Evolutionary conservation across 2,329 filamentous ascomycete species (phyloP).

Genomic region (Albophoma yamanashiensis): DNA sequence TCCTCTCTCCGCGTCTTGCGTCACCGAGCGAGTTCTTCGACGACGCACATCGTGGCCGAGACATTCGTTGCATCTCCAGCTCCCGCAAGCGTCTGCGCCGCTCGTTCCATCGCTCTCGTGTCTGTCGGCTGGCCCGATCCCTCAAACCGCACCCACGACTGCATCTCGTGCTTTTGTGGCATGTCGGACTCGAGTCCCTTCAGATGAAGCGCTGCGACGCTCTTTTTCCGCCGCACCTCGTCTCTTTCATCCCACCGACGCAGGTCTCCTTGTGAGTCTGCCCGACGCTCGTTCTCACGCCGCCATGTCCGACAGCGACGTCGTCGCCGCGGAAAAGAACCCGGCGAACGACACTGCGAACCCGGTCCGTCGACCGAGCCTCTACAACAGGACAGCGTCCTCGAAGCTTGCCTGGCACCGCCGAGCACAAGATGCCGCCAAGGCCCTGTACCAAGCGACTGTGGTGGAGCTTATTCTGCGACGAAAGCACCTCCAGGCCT

Average conservation of each 20-base stretch:
- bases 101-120: neutral
- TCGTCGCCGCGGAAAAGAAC: neutral
- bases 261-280: neutral
- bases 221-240: neutral
- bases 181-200: neutral
- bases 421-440: conserved; percentile 11
- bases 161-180: neutral
- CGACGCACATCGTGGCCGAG: neutral
- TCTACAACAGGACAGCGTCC: neutral
- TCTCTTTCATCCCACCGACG: neutral
- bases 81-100: neutral
- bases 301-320: conserved; percentile 1
- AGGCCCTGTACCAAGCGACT: conserved; percentile 23
- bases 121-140: neutral
- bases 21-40: neutral
- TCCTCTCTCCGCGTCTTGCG: neutral
- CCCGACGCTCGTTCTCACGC: neutral
- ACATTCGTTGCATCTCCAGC: neutral
- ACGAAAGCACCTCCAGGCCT: conserved; percentile 58
- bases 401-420: conserved; percentile 1
- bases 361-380: neutral
- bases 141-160: neutral
- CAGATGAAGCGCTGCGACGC: neutral
- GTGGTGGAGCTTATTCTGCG: conserved; percentile 43
- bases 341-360: neutral